phyloP scores from a whole-genome alignment of 208 protist species.

The Balamuthia mandrillaris region DNA sequence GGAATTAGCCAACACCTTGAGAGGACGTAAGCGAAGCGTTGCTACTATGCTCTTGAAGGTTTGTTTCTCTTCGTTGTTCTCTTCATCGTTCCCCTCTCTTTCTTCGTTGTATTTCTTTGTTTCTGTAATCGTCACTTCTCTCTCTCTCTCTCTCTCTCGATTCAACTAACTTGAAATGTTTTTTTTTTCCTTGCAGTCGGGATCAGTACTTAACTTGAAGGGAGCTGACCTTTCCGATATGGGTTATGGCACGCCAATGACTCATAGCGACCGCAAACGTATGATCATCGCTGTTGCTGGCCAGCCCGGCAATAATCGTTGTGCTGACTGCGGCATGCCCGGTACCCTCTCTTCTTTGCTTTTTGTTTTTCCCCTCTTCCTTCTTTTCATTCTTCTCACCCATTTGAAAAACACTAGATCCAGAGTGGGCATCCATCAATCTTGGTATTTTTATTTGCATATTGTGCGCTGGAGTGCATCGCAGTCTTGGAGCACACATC shows the following conservation, averaged over 20 bases:
- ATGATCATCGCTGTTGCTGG: not conserved
- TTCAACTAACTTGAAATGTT: not conserved
- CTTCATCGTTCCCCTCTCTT: not conserved
- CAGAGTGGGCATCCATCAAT: conserved; percentile 68
- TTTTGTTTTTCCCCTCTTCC: not conserved
- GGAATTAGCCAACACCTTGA: not conserved
- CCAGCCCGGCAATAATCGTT: conserved; percentile 1
- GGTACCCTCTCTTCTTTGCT: not conserved
- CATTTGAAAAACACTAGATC: not conserved
- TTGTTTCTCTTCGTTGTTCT: not conserved
- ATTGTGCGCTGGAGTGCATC: conserved; percentile 66
- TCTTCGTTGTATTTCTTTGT: not conserved
- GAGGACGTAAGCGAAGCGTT: not conserved
- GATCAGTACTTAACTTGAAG: not conserved
- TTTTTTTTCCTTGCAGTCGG: not conserved
- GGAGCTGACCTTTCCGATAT: not conserved
- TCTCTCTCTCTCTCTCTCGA: not conserved
- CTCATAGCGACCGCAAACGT: not conserved
- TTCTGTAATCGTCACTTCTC: not conserved
- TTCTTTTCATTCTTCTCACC: not conserved
- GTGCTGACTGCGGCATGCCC: conserved; percentile 1
- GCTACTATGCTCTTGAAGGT: conserved; percentile 9
- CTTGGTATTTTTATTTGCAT: conserved; percentile 74
- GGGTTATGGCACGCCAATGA: not conserved
- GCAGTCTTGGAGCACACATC: conserved; percentile 63